Base-by-base conservation (phyloP, 1,284 basidiomycete genomes). In the Porodaedalea pini region DNA sequence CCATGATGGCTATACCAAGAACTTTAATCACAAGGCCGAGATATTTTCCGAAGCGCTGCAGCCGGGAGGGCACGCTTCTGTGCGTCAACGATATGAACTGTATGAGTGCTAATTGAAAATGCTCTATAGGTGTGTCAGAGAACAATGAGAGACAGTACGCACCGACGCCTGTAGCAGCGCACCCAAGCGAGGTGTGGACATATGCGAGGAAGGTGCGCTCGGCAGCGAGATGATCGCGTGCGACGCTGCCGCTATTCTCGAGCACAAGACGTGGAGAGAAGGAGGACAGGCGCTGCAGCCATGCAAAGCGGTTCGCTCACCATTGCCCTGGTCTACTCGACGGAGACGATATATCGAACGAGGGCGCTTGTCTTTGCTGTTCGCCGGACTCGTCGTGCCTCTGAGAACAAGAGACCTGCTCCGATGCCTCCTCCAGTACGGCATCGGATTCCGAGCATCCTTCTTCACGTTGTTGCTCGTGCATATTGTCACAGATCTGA, bases 181-280 rank as follows among this genome's bases (percentile, higher is more conserved):
- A 65, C 1, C 72, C 72, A 13, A 78, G 63, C 59, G 75, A 75
- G 1, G 79, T 80, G 37, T 78, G 68, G n/a, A 79, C 69, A 64
- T 79, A 80, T 15, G 78, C 75, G 32, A 80, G 63, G 60, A 75
- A 81, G 0, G 78, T 81, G 2, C 78, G 67, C 58, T 81, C 78
- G 15, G 70, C 74, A 0, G 78, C 78, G 4, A 80, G 67, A 65
- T 81, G 78, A 63, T 80, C 78, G 19, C 78, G 67, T 4, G 78
- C 78, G 1, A 76, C 73, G 54, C 72, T 76, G 7, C 77, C 76
- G 17, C 68, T 69, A 60, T 78, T 79, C 59, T 76, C 70, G 0
- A 77, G 66, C 6, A 71, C 60, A n/a, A 74, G 60, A 1, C 62
- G 41, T 13, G 70, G 70, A 10, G 58, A 58, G 23, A 69, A 50